Base-by-base conservation (phyloP, 352 stramenopile species). In the Globisporangium yorkense region DNA sequence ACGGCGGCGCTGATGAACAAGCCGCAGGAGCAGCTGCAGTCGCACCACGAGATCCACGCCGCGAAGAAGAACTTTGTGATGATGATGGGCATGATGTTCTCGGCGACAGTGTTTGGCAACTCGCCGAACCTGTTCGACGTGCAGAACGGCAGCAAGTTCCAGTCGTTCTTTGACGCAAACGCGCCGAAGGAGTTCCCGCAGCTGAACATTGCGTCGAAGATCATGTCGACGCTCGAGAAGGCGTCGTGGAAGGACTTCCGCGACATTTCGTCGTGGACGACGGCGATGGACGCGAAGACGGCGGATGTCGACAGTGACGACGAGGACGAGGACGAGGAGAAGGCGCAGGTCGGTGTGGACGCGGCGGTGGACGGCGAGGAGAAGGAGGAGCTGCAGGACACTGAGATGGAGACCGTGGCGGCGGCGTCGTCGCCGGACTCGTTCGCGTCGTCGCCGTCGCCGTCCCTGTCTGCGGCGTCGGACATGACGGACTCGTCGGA, bases 11-110 rank as follows among this genome's bases (percentile, higher is more conserved):
- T 48, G 29, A 27, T 39, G 15, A 20, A 41, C 24, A 33, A 67
- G 29, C 69, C 72, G 27, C 61, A 75, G 2, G 62, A 71, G 7
- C 51, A 76, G 33, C 64, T 49, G n/a, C 70, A 77, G 45, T 65
- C 66, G n/a, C 71, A 81, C 53, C 76, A 83, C 46, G 83, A 92
- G 62, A 87, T 92, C 56, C 80, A 90, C 63, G 81, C 81, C 0
- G 85, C 85, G 47, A 94, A 94, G 74, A 93, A 93, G 70, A 94
- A 94, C 65, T 52, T 94, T 18, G 85, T 84, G 20, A 94, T 94
- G 85, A 89, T 94, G 72, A 91, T 91, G 66, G 85, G 83, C 8
- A 84, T 94, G 66, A 91, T 94, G 74, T 92, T 94, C 50, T 91
- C 79, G 7, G 80, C 92, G 43, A 90, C 78, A 16, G 92, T 92